Evolutionary conservation across 2,329 filamentous ascomycete species (phyloP).

Genomic region (Davidsoniella virescens): DNA sequence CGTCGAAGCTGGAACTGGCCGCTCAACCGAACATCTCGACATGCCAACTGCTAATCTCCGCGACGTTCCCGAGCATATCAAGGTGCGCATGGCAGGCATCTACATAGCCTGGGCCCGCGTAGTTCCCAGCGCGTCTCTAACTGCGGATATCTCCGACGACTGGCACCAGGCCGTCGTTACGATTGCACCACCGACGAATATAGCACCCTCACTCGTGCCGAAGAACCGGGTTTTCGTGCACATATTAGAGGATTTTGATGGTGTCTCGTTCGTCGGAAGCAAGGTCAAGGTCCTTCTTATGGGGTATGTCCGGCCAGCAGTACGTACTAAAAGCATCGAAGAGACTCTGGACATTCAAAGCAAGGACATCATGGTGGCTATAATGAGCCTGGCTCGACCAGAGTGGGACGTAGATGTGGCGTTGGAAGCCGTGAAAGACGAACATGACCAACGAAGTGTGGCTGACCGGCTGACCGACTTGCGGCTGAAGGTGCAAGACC

Average conservation of each 20-base stretch:
- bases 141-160: slow-evolving; percentile 9
- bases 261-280: slow-evolving; percentile 24
- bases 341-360: slow-evolving; percentile 20
- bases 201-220: slow-evolving; percentile 28
- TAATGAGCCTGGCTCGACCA: slow-evolving; percentile 30
- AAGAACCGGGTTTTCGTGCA: slow-evolving; percentile 36
- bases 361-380: slow-evolving; percentile 26
- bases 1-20: slow-evolving; percentile 29
- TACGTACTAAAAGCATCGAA: slow-evolving; percentile 14
- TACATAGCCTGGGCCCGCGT: slow-evolving; percentile 49
- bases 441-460: slow-evolving; percentile 26
- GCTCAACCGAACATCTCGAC: slow-evolving; percentile 24
- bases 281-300: slow-evolving; percentile 40
- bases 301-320: slow-evolving; percentile 35
- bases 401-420: slow-evolving; percentile 28
- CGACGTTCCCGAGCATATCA: slow-evolving; percentile 34
- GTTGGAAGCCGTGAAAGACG: slow-evolving; percentile 23
- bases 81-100: slow-evolving; percentile 39
- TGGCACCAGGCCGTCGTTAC: slow-evolving; percentile 47
- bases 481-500: slow-evolving; percentile 33
- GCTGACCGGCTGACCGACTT: slow-evolving; percentile 31
- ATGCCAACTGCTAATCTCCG: slow-evolving; percentile 38
- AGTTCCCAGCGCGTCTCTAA: slow-evolving; percentile 15
- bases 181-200: slow-evolving; percentile 33
- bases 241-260: slow-evolving; percentile 35